Evolutionary conservation across 257 asterid genomes (phyloP), one percentile per base, ranked within the genome.

Genomic region (Solanum phureja): DNA sequence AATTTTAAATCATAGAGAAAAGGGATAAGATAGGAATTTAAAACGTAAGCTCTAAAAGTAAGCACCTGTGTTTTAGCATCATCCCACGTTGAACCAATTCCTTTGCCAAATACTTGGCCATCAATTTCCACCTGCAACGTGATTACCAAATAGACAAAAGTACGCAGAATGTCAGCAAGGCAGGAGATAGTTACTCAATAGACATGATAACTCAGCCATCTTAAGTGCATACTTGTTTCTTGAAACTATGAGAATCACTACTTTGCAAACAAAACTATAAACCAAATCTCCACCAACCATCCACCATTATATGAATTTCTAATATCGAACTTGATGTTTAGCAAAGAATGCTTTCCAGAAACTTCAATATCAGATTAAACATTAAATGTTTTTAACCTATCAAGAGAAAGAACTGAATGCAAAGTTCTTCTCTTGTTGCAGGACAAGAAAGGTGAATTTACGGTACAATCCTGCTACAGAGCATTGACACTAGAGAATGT

Each of bases 41-140:
- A 64, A 82, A 82, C 1, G 60, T 49, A 84, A 87, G 68, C 87
- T 56, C 52, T 19, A 58, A 40, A 83, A 83, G 74, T 77, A 14
- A 87, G 66, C 91, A 96, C 99, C 98, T 96, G 92, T 46, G 98
- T 87, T 87, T 94, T 97, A n/a, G 99, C 99, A 87, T 95, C 99
- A 86, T 95, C 99, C 97, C 95, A 94, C 81, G 98, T 92, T 83
- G 90, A 85, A 87, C 99, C 99, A 85, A 93, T 89, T 89, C 99
- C 99, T 90, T 93, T 94, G 64, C 98, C 99, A 88, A 94, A 83
- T 86, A 97, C 90, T 83, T 95, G 94, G 87, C 99, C 99, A 90
- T 94, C 93, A 86, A 97, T 89, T 92, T 96, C 99, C 88, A 94
- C 99, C 99, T 95, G 91, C 72, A 91, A 40, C 42, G 42, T 74